These are phyloP conservation scores for Fomitopsis pinicola DNA, from an alignment of 1,284 basidiomycete genomes.

Conservation along the genomic window DNA sequence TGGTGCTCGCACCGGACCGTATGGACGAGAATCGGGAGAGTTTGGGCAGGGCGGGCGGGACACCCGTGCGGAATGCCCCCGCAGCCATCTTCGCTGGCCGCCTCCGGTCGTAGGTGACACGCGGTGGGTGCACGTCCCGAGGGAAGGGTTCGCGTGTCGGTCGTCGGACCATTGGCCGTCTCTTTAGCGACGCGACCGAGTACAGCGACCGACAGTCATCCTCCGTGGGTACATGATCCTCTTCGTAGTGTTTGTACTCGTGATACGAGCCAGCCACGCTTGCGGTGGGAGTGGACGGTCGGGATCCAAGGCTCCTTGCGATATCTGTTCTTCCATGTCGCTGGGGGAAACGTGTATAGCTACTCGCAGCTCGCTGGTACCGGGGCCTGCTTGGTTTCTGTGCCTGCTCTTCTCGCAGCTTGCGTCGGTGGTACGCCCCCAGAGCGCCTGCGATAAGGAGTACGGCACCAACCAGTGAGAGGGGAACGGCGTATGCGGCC, in stretches of 20 bases:
- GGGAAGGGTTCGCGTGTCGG: constrained; percentile 19
- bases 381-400: constrained; percentile 8
- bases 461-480: constrained; percentile 38
- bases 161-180: constrained; percentile 12
- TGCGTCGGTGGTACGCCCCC: constrained; percentile 22
- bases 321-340: not conserved
- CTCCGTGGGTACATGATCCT: not conserved
- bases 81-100: constrained; percentile 14
- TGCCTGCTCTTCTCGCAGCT: constrained; percentile 23
- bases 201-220: constrained; percentile 7
- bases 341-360: constrained; percentile 4
- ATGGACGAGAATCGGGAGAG: constrained; percentile 5
- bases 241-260: not conserved
- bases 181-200: constrained; percentile 8
- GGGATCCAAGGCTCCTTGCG: not conserved
- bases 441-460: constrained; percentile 34
- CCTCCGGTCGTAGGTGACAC: not conserved
- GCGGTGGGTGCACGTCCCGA: not conserved
- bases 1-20: not conserved
- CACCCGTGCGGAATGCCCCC: constrained; percentile 13
- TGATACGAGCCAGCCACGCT: not conserved
- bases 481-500: constrained; percentile 41
- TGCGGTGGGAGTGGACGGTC: not conserved
- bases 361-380: constrained; percentile 13
- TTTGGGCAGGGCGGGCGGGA: constrained; percentile 12